Evolutionary conservation across 2,329 filamentous ascomycete species (phyloP).

Genomic region (Cercospora brassicicola): DNA sequence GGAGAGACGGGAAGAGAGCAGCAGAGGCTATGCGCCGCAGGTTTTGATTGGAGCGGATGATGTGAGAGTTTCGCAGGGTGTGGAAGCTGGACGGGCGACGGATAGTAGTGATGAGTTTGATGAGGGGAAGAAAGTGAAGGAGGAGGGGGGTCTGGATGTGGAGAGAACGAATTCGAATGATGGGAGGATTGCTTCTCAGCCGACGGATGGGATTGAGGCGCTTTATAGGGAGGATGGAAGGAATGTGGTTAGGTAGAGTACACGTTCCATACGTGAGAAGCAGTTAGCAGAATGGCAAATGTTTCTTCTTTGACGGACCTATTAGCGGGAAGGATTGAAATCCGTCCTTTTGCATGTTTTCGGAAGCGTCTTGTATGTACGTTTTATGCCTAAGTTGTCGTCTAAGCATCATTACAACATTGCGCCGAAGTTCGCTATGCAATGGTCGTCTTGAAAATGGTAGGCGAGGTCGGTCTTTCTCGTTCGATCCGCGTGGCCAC

Average conservation of each 20-base stretch:
- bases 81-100: not conserved
- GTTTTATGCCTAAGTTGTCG: not conserved
- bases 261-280: not conserved
- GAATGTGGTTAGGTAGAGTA: not conserved
- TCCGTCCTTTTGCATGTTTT: not conserved
- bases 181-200: slow-evolving; percentile 1
- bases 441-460: not conserved
- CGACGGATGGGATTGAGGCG: not conserved
- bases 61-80: not conserved
- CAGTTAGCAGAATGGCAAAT: not conserved
- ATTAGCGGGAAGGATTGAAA: too few species aligned
- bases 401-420: slow-evolving; percentile 2
- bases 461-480: not conserved
- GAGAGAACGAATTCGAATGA: slow-evolving; percentile 1
- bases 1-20: slow-evolving; percentile 49
- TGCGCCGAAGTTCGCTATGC: not conserved
- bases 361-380: not conserved
- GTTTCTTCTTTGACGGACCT: not conserved
- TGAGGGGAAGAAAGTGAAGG: not conserved
- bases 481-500: not conserved
- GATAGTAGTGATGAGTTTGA: slow-evolving; percentile 6
- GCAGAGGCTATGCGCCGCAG: slow-evolving; percentile 17
- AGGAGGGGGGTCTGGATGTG: not conserved
- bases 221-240: not conserved
- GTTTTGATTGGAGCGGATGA: slow-evolving; percentile 7